Evolutionary conservation across 768 basidiomycete genomes (phyloP).

Genomic region (Mycena pura): DNA sequence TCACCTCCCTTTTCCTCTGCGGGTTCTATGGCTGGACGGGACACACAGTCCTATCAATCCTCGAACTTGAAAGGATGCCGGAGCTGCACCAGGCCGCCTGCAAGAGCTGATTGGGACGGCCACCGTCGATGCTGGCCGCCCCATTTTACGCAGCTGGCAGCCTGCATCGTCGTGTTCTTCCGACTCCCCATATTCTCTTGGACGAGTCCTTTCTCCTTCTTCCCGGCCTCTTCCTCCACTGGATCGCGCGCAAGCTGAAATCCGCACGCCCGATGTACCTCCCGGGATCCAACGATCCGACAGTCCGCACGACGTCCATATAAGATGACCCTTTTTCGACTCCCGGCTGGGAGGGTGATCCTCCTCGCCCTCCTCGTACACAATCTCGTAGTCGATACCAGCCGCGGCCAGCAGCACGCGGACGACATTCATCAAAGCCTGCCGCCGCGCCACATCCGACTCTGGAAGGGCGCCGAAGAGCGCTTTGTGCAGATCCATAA

Average conservation of each 20-base stretch:
- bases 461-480: slow-evolving; percentile 5
- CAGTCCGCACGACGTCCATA: slow-evolving; percentile 9
- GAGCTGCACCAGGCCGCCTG: background rate
- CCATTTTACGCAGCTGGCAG: background rate
- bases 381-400: slow-evolving; percentile 14
- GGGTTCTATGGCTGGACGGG: background rate
- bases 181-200: too few relatives aligned
- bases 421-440: background rate
- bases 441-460: background rate
- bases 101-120: background rate
- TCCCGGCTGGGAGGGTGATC: background rate
- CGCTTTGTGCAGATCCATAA: slow-evolving; percentile 3
- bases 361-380: slow-evolving; percentile 10
- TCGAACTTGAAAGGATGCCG: background rate
- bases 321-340: background rate
- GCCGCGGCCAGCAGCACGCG: background rate
- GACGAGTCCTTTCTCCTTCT: too few relatives aligned
- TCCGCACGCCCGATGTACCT: slow-evolving; percentile 9
- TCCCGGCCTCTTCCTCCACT: slow-evolving; percentile 6
- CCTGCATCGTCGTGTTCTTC: too few relatives aligned
- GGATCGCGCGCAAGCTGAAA: slow-evolving; percentile 8
- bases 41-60: background rate
- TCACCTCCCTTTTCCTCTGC: background rate
- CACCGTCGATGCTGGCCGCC: background rate
- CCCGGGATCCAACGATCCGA: slow-evolving; percentile 5